Evolutionary conservation across 208 protist genomes (phyloP).

Genomic region (Leptomonas pyrrhocoris): DNA sequence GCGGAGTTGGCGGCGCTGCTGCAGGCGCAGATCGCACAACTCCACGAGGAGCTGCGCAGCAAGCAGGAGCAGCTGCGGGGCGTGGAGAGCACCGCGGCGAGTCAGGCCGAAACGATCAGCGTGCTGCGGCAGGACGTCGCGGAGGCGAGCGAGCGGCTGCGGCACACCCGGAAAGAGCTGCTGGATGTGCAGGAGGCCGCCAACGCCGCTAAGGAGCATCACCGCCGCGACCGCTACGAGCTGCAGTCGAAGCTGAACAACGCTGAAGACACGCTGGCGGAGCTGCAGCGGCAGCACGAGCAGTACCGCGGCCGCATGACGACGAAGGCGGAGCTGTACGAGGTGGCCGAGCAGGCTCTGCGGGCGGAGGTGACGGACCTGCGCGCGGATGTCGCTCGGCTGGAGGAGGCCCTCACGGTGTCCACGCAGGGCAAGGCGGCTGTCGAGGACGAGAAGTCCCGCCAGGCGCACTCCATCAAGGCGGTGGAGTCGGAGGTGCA

Average conservation of each 20-base stretch:
- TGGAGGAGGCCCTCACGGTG: conserved; percentile 41
- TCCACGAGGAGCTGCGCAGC: conserved; percentile 50
- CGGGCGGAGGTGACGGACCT: conserved; percentile 53
- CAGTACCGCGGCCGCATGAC: conserved; percentile 44
- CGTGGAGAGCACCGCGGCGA: conserved; percentile 34
- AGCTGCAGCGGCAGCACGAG: conserved; percentile 33
- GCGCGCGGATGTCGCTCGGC: conserved; percentile 34
- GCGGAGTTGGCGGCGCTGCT: conserved; percentile 44
- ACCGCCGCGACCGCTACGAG: conserved; percentile 44
- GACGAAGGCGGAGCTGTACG: conserved; percentile 46
- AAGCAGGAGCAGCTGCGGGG: conserved; percentile 37
- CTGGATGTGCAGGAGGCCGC: conserved; percentile 37
- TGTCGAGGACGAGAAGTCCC: conserved; percentile 40
- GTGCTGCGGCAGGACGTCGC: conserved; percentile 28
- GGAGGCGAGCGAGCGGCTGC: conserved; percentile 36
- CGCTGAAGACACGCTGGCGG: conserved; percentile 41
- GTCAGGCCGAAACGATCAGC: conserved; percentile 39
- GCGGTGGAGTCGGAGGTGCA: conserved; percentile 49
- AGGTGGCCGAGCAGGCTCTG: conserved; percentile 52
- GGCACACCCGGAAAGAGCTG: conserved; percentile 38
- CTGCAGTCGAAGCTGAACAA: conserved; percentile 46
- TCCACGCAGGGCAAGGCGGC: conserved; percentile 33
- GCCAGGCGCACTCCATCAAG: conserved; percentile 42
- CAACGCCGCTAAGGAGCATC: conserved; percentile 40
- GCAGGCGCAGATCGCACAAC: conserved; percentile 49